Percentiles rank a stretch among this genome's conserved stretches.
These are phyloP conservation scores for Ustilago esculenta DNA, from an alignment of 1,284 basidiomycete species.

Conservation along the genomic window DNA sequence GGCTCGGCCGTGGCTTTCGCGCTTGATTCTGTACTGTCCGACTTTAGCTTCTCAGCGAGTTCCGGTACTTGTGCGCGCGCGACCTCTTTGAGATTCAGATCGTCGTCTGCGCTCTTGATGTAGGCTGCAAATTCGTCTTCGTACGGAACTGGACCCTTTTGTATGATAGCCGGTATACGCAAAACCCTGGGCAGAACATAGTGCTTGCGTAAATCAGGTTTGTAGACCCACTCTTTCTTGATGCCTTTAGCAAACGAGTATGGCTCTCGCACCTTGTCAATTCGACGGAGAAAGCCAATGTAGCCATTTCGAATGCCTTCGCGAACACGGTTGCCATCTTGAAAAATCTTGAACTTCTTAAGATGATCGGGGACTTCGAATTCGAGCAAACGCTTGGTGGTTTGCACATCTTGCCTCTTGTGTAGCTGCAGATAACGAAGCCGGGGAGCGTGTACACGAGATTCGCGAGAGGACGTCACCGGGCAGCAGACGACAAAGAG, in stretches of 20 bases:
- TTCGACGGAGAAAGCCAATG: background rate
- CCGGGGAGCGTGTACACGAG: background rate
- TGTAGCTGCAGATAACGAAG: background rate
- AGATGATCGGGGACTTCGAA: slow-evolving; percentile 19
- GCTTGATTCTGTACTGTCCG: background rate
- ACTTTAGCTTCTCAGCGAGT: slow-evolving; percentile 1
- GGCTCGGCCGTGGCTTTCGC: background rate
- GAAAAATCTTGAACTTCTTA: slow-evolving; percentile 20
- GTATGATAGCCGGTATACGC: slow-evolving; percentile 24
- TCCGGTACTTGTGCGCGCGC: slow-evolving; percentile 6
- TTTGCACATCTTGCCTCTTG: background rate
- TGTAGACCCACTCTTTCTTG: slow-evolving; percentile 28
- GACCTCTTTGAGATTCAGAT: background rate
- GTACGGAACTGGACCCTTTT: slow-evolving; percentile 18
- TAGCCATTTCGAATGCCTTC: slow-evolving; percentile 21
- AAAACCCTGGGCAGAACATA: slow-evolving; percentile 33
- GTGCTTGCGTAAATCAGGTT: slow-evolving; percentile 34
- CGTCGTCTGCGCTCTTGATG: slow-evolving; percentile 10
- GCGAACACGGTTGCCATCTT: slow-evolving; percentile 21
- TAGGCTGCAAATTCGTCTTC: slow-evolving; percentile 1
- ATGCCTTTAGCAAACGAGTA: slow-evolving; percentile 5
- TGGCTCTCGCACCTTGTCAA: slow-evolving; percentile 22
- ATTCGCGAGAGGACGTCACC: background rate
- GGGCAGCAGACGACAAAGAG: background rate
- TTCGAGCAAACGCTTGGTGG: slow-evolving; percentile 2